Conservation (phyloP, 2,329 filamentous ascomycete species). For the Trichophyton simii region DNA sequence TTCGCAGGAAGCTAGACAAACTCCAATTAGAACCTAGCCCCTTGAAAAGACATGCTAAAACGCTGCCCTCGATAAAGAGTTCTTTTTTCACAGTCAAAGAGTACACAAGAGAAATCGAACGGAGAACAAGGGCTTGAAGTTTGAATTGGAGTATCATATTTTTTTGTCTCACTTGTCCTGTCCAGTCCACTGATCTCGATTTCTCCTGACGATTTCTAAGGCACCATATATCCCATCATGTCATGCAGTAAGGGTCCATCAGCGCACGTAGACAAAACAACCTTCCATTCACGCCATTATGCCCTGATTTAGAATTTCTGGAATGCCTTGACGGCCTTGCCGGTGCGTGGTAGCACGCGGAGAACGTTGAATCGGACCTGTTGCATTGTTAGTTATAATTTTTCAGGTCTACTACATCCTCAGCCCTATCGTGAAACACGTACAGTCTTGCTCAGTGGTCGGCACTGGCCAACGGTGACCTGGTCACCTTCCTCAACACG, state of each 20-base stretch:
- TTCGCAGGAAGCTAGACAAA: background rate
- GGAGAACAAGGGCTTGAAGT: background rate
- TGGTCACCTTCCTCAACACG: constrained; percentile 99
- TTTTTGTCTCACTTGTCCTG: constrained; percentile 1
- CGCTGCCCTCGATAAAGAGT: background rate
- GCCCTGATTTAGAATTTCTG: constrained; percentile 73
- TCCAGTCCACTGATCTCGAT: constrained; percentile 1
- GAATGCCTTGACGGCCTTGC: constrained; percentile 97
- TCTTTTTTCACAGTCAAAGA: background rate
- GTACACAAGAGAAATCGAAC: background rate
- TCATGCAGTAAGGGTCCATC: constrained; percentile 3
- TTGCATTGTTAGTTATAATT: background rate
- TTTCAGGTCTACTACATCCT: background rate
- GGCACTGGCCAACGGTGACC: constrained; percentile 98
- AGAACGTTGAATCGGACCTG: constrained; percentile 99
- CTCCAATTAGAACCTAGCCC: background rate
- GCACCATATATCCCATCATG: constrained; percentile 3
- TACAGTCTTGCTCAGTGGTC: constrained; percentile 99
- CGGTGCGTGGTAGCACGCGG: constrained; percentile 91
- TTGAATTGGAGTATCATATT: constrained; percentile 1
- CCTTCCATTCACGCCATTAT: constrained; percentile 14
- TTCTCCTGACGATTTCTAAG: constrained; percentile 6
- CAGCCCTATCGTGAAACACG: constrained; percentile 40
- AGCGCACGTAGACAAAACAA: constrained; percentile 7
- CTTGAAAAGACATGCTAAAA: background rate